Percentiles rank a stretch among this genome's conserved stretches.
These are phyloP conservation scores for Anthracocystis panici-leucophaei DNA, from an alignment of 1,284 basidiomycete species.

Conservation along the genomic window DNA sequence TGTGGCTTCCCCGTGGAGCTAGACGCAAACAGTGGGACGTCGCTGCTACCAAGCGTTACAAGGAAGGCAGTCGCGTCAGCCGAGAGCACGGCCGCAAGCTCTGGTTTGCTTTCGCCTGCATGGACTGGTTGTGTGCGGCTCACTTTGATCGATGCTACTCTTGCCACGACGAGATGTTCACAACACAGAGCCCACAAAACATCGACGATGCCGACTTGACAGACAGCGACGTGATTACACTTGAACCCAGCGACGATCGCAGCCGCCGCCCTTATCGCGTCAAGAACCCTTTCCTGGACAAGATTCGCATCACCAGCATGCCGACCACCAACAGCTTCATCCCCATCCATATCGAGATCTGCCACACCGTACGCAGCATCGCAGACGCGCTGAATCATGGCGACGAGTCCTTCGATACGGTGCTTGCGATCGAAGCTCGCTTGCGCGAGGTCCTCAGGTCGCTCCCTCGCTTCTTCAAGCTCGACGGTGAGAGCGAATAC, in stretches of 20 bases:
- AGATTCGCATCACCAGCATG: constrained; percentile 27
- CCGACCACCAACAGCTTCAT: constrained; percentile 58
- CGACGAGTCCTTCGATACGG: constrained; percentile 47
- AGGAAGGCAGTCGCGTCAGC: constrained; percentile 38
- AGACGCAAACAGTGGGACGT: constrained; percentile 25
- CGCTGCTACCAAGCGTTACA: constrained; percentile 34
- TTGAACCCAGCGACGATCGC: constrained; percentile 9
- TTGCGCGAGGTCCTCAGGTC: constrained; percentile 47
- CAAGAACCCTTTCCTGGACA: constrained; percentile 25
- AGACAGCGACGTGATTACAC: constrained; percentile 16
- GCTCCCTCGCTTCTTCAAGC: constrained; percentile 53
- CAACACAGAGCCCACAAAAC: constrained; percentile 57
- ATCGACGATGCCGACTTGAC: constrained; percentile 57
- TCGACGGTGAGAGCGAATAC: constrained; percentile 59
- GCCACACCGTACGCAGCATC: constrained; percentile 51
- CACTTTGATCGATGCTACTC: constrained; percentile 47
- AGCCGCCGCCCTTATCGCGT: constrained; percentile 15
- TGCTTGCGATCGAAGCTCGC: constrained; percentile 54
- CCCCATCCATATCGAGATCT: constrained; percentile 51
- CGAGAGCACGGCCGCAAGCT: constrained; percentile 48
- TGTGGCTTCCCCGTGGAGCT: constrained; percentile 39
- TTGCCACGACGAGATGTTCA: constrained; percentile 48
- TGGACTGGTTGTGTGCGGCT: constrained; percentile 47
- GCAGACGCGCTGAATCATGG: constrained; percentile 39
- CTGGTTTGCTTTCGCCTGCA: constrained; percentile 48